Evolutionary conservation across 2,329 filamentous ascomycete species (phyloP).

Genomic region (Mariannaea elegans): DNA sequence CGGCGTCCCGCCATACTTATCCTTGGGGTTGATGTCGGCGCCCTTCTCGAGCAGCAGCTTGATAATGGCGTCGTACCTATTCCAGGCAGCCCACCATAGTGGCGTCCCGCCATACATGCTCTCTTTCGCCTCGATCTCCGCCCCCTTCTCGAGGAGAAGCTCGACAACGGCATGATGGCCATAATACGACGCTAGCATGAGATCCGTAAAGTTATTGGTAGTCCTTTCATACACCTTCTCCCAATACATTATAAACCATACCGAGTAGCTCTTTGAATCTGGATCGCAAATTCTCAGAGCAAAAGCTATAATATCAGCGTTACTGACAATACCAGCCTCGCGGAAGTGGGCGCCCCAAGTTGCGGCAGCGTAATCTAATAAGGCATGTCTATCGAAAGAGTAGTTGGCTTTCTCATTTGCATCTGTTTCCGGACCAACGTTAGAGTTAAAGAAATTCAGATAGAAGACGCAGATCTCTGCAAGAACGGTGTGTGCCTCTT

Average conservation of each 20-base stretch:
- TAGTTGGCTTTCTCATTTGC: background rate
- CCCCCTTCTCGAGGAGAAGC: background rate
- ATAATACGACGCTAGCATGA: background rate
- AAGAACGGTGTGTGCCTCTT: conserved; percentile 32
- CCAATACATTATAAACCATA: background rate
- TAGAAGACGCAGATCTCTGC: conserved; percentile 35
- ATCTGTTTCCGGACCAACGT: background rate
- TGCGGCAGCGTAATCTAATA: conserved; percentile 33
- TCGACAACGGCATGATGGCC: background rate
- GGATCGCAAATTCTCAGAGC: conserved; percentile 25
- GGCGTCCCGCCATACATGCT: background rate
- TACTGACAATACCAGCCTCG: conserved; percentile 17
- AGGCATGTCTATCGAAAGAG: background rate
- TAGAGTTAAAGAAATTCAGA: conserved; percentile 25
- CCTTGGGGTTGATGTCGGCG: background rate
- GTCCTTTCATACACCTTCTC: too few relatives aligned
- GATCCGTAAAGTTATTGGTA: background rate
- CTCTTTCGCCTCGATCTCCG: background rate
- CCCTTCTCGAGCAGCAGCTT: background rate
- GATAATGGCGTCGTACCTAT: background rate
- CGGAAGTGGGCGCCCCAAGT: conserved; percentile 35
- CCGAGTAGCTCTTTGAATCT: conserved; percentile 16
- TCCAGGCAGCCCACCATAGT: background rate
- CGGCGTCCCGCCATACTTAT: background rate
- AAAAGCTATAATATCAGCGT: background rate